Evolutionary conservation across 495 filamentous ascomycete species (phyloP).

Genomic region (Jackrogersella minutella): DNA sequence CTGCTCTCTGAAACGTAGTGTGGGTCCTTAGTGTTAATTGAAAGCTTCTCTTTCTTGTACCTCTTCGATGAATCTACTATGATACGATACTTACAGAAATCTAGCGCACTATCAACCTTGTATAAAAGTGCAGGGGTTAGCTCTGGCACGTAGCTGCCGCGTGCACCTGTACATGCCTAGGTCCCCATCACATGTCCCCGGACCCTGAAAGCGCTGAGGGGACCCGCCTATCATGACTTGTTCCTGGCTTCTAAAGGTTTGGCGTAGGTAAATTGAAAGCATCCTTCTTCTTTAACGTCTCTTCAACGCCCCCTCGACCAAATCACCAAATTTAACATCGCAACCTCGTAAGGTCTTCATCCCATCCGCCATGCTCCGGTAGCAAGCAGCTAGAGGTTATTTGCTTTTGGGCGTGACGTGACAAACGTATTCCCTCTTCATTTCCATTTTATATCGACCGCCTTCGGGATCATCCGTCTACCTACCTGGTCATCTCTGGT

Average conservation of each 20-base stretch:
- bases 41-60: neutral
- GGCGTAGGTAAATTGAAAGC: slow-evolving; percentile 6
- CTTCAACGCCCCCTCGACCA: neutral
- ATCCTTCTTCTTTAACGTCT: slow-evolving; percentile 8
- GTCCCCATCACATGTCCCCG: slow-evolving; percentile 18
- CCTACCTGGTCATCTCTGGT: slow-evolving; percentile 14
- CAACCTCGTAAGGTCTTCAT: slow-evolving; percentile 14
- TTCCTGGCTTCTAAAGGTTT: slow-evolving; percentile 21
- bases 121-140: slow-evolving; percentile 12
- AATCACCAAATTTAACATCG: slow-evolving; percentile 12
- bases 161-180: slow-evolving; percentile 9
- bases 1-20: slow-evolving; percentile 10
- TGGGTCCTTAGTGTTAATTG: neutral
- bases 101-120: neutral
- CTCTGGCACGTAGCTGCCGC: slow-evolving; percentile 13
- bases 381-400: slow-evolving; percentile 18
- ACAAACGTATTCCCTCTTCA: slow-evolving; percentile 24
- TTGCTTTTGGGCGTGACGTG: slow-evolving; percentile 25
- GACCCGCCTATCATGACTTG: slow-evolving; percentile 30
- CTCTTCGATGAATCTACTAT: neutral
- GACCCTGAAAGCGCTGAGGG: slow-evolving; percentile 12
- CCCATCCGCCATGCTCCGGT: slow-evolving; percentile 33
- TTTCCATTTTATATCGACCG: slow-evolving; percentile 28
- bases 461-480: slow-evolving; percentile 20
- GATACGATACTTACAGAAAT: neutral